These are phyloP conservation scores for Diaporthe ampelina DNA, from an alignment of 2,329 filamentous ascomycete genomes.

Conservation along the genomic window DNA sequence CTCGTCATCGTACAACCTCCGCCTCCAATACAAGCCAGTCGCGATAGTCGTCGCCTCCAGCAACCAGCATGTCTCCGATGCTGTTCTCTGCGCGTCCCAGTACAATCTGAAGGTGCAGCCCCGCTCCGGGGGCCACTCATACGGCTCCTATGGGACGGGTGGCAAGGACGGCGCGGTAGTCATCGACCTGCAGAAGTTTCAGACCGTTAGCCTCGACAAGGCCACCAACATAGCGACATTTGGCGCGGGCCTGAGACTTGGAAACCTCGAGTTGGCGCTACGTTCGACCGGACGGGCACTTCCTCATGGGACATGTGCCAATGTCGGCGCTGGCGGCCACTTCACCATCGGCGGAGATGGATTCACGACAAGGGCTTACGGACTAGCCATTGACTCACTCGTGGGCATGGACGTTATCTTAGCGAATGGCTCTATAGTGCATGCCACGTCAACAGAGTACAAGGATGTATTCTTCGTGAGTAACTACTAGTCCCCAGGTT, in stretches of 20 bases:
- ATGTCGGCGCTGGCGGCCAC: slow-evolving; percentile 61
- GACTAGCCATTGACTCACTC: slow-evolving; percentile 65
- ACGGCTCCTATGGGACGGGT: slow-evolving; percentile 63
- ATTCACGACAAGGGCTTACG: slow-evolving; percentile 61
- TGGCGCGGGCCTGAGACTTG: slow-evolving; percentile 58
- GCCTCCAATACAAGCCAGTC: slow-evolving; percentile 49
- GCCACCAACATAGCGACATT: slow-evolving; percentile 52
- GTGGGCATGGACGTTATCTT: slow-evolving; percentile 62
- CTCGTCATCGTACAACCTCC: slow-evolving; percentile 47
- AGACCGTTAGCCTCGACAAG: slow-evolving; percentile 51
- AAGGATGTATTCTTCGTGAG: slow-evolving; percentile 49
- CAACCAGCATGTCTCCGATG: slow-evolving; percentile 56
- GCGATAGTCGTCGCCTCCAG: slow-evolving; percentile 51
- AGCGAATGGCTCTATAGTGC: slow-evolving; percentile 46
- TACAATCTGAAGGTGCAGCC: slow-evolving; percentile 62
- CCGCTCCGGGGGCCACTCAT: slow-evolving; percentile 67
- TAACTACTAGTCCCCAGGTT: neutral
- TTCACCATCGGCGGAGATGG: slow-evolving; percentile 62
- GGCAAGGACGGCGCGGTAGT: slow-evolving; percentile 58
- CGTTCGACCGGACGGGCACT: slow-evolving; percentile 54
- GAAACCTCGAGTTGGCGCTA: slow-evolving; percentile 56
- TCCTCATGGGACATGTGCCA: slow-evolving; percentile 60
- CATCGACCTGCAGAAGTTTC: slow-evolving; percentile 56
- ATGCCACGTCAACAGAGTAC: slow-evolving; percentile 42
- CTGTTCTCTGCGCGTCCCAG: slow-evolving; percentile 60